Conservation (phyloP, 1,139 yeast species). For the Diutina mesorugosa region DNA sequence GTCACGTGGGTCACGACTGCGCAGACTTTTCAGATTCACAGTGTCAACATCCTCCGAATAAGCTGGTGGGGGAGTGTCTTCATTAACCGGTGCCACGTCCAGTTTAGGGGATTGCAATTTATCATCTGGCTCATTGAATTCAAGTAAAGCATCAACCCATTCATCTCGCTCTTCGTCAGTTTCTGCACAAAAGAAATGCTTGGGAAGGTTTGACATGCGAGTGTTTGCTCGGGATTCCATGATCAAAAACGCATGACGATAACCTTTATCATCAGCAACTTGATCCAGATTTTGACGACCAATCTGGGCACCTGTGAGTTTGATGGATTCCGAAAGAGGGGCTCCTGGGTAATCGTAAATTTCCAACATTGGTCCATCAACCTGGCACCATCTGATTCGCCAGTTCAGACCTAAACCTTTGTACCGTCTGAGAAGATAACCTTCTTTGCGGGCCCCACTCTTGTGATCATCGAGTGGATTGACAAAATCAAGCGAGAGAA, state of each 20-base stretch:
- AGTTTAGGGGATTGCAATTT: conserved; percentile 5
- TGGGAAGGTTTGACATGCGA: conserved; percentile 38
- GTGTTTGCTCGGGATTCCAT: conserved; percentile 49
- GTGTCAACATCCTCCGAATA: not conserved
- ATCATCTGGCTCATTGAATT: conserved; percentile 14
- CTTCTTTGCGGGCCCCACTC: conserved; percentile 51
- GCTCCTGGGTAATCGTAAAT: conserved; percentile 54
- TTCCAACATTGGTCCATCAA: conserved; percentile 52
- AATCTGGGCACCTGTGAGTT: conserved; percentile 45
- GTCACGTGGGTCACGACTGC: not conserved
- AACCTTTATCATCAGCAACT: conserved; percentile 59
- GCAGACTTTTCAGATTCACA: conserved; percentile 1
- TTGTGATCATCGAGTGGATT: conserved; percentile 49
- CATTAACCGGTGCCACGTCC: conserved; percentile 4
- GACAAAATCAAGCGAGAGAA: conserved; percentile 56
- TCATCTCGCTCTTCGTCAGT: conserved; percentile 66
- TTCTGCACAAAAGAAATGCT: conserved; percentile 75
- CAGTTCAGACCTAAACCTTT: conserved; percentile 47
- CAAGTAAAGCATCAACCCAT: conserved; percentile 58
- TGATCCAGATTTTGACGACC: conserved; percentile 50
- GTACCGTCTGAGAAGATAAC: conserved; percentile 53
- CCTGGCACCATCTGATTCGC: conserved; percentile 65
- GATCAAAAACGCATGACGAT: conserved; percentile 65
- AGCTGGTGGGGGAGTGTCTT: not conserved
- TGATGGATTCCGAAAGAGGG: conserved; percentile 40